Evolutionary conservation across 257 asterid species (phyloP).

Genomic region (Salvia miltiorrhiza): DNA sequence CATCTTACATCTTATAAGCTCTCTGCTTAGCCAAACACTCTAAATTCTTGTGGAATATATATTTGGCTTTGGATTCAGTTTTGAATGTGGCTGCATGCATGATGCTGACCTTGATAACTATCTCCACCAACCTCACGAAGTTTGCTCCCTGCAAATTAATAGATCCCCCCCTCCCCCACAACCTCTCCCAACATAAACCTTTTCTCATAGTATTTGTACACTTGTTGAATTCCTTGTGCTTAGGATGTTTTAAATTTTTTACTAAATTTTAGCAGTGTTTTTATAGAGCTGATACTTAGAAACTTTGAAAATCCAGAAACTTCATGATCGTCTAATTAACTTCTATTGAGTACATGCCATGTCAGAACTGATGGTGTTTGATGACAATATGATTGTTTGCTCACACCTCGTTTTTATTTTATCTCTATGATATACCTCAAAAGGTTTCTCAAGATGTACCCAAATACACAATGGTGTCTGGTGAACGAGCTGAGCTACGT

Average conservation of each 20-base stretch:
- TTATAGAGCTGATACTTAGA: background rate
- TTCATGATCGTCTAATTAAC: constrained; percentile 3
- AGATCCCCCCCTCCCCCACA: no score
- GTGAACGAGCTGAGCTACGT: constrained; percentile 95
- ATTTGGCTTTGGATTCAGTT: no score
- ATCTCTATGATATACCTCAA: constrained; percentile 6
- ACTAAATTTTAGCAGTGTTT: background rate
- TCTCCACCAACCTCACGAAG: no score
- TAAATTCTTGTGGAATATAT: no score
- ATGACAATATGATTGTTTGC: background rate
- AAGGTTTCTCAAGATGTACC: constrained; percentile 96
- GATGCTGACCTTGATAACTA: no score
- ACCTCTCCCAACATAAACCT: no score
- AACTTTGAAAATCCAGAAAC: constrained; percentile 2
- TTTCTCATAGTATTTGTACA: no score
- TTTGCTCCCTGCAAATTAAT: no score
- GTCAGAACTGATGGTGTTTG: constrained; percentile 7
- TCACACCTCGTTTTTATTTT: background rate
- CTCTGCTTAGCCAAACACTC: no score
- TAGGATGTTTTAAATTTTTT: background rate
- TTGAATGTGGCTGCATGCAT: no score
- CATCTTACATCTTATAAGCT: no score
- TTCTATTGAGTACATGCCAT: background rate
- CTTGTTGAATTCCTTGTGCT: no score
- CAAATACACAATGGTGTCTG: constrained; percentile 84